Base-by-base conservation (phyloP, 805 yeast genomes). In the Vanderwaltozyma polyspora region DNA sequence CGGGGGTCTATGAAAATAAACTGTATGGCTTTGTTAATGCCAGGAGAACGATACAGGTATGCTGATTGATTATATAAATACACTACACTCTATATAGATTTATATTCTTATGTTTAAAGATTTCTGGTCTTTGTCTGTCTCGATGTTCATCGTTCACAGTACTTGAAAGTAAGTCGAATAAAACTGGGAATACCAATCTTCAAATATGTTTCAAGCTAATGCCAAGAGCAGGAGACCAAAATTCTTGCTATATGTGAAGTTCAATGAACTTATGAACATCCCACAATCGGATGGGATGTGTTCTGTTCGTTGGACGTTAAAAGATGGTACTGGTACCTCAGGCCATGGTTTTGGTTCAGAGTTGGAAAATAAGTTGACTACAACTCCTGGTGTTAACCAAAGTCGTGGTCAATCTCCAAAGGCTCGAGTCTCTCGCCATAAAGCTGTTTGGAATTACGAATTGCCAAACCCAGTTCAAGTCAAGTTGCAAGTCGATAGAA, bases 221-320 rank as follows among this genome's bases (percentile, higher is more conserved):
- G n/a, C n/a, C 16, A 58, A 53, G 23, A 47, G 57, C 29, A 63
- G 55, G 38, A 64, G 68, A 38, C 81, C 84, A 6, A 74, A 74
- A 57, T 87, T 83, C 55, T 61, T 71, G 32, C 64, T 84, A 27
- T 55, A 64, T 15, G 58, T 84, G 19, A 56, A 67, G 13, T 67
- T 86, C 31, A 69, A 72, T 36, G 93, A 83, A 42, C 62, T 89
- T 31, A 68, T 78, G n/a, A 87, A 87, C 48, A 71, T 89, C 19
- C 97, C 97, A 2, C 86, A 82, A 44, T 66, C 79, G 1, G 63
- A 75, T 3, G 94, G 94, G 0, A 52, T 63, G 25, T 75, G 89
- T 45, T 75, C 57, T 42, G 71, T 85, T 14, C 74, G 76, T 38
- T 70, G 87, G 70, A 64, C 63, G 29, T 60, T 82, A 8, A 64